Percentiles rank a stretch among this genome's conserved stretches.
phyloP scores from a whole-genome alignment of 495 filamentous ascomycete genomes.

The Echria macrotheca region DNA sequence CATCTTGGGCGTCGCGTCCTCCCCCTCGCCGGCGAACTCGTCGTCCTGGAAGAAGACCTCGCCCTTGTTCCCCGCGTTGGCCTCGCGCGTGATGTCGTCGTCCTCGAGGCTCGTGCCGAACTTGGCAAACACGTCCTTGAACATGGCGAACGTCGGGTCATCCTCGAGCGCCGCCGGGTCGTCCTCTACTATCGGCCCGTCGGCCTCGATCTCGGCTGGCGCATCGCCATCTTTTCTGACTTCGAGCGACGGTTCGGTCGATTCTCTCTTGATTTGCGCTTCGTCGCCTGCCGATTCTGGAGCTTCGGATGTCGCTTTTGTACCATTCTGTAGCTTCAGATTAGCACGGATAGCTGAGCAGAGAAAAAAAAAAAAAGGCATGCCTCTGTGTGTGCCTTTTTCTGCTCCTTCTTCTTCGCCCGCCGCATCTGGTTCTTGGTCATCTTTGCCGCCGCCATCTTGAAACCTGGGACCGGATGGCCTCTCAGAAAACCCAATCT shows the following conservation, averaged over 20 bases:
- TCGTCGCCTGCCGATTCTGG: constrained; percentile 24
- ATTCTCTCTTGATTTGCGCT: constrained; percentile 33
- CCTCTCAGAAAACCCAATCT: background rate
- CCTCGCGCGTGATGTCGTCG: constrained; percentile 51
- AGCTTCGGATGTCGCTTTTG: constrained; percentile 19
- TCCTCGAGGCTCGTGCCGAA: constrained; percentile 54
- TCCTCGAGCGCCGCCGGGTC: constrained; percentile 50
- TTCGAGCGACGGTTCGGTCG: constrained; percentile 27
- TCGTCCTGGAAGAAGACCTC: constrained; percentile 85
- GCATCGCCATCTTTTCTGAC: constrained; percentile 35
- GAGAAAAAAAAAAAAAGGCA: constrained; percentile 7
- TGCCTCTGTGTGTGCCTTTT: constrained; percentile 52
- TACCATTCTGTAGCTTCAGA: constrained; percentile 18
- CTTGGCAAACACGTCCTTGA: constrained; percentile 69
- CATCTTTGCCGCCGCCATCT: constrained; percentile 56
- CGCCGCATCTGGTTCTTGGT: constrained; percentile 81
- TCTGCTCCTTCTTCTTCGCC: constrained; percentile 86
- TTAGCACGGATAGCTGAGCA: constrained; percentile 8
- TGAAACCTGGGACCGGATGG: constrained; percentile 24
- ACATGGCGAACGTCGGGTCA: constrained; percentile 77
- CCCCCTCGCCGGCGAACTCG: constrained; percentile 84
- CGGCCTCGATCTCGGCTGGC: constrained; percentile 35
- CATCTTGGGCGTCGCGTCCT: constrained; percentile 62
- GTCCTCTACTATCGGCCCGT: constrained; percentile 41
- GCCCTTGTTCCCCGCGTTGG: constrained; percentile 73